Conservation (phyloP, 768 basidiomycete genomes). For the Galerina sulciceps region DNA sequence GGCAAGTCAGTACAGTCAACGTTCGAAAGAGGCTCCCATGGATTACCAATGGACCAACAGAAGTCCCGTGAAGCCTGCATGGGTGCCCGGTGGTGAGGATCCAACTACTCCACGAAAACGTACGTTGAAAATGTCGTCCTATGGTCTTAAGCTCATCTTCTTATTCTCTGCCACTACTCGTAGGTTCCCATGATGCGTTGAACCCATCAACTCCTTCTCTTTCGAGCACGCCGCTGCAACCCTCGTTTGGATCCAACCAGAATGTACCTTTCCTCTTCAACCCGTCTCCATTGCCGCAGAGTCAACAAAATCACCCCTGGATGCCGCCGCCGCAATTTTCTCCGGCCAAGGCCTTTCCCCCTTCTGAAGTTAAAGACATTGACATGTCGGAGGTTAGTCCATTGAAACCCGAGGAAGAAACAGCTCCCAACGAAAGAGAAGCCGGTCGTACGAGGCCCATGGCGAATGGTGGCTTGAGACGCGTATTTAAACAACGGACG, state of each 20-base stretch:
- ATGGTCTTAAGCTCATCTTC: background rate
- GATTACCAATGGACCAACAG: slow-evolving; percentile 86
- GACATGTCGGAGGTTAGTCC: slow-evolving; percentile 80
- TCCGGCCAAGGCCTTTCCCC: slow-evolving; percentile 61
- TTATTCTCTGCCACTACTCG: slow-evolving; percentile 1
- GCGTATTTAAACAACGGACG: slow-evolving; percentile 67
- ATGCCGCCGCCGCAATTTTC: slow-evolving; percentile 65
- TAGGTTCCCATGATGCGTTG: slow-evolving; percentile 43
- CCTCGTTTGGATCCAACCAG: slow-evolving; percentile 66
- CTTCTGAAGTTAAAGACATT: slow-evolving; percentile 62
- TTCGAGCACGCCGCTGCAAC: slow-evolving; percentile 38
- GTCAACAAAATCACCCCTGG: slow-evolving; percentile 66
- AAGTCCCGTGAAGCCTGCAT: slow-evolving; percentile 57
- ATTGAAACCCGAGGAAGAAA: slow-evolving; percentile 17
- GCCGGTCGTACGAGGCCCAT: slow-evolving; percentile 50
- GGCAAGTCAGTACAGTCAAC: slow-evolving; percentile 25
- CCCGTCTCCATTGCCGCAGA: slow-evolving; percentile 39
- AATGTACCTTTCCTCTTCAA: slow-evolving; percentile 78
- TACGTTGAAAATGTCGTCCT: slow-evolving; percentile 40
- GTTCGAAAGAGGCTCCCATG: slow-evolving; percentile 86
- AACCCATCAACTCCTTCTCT: slow-evolving; percentile 48
- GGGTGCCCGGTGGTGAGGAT: slow-evolving; percentile 52
- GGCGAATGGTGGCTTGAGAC: slow-evolving; percentile 65
- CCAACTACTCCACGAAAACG: slow-evolving; percentile 70
- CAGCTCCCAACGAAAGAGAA: slow-evolving; percentile 35